Evolutionary conservation across 2,329 filamentous ascomycete species (phyloP).

Genomic region (Stenocarpella maydis): DNA sequence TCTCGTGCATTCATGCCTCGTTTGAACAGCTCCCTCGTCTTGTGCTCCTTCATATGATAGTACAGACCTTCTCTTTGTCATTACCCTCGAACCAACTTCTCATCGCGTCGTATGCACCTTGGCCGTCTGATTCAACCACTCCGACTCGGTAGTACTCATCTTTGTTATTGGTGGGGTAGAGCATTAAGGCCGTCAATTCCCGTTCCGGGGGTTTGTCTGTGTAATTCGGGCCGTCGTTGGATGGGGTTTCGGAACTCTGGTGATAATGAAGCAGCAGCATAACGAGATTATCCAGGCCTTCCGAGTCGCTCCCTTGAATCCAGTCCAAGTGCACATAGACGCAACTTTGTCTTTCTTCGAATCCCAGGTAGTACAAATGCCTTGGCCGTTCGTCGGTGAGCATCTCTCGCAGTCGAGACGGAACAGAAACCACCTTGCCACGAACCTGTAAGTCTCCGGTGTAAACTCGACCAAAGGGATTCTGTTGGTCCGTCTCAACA

Average conservation of each 20-base stretch:
- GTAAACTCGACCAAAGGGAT: background rate
- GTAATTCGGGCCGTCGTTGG: background rate
- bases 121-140: background rate
- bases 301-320: background rate
- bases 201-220: background rate
- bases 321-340: background rate
- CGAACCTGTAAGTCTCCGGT: background rate
- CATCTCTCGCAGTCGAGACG: too few species aligned
- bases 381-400: background rate
- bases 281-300: background rate
- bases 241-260: background rate
- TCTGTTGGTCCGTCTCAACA: background rate
- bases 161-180: background rate
- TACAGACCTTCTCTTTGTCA: background rate
- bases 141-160: background rate
- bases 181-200: background rate
- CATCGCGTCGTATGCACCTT: background rate
- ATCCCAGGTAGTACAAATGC: background rate
- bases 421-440: background rate
- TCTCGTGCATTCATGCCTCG: background rate
- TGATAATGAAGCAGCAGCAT: background rate
- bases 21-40: too few species aligned
- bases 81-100: background rate
- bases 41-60: background rate
- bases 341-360: too few species aligned